phyloP scores from a whole-genome alignment of 306 rosid species.

The Nissolia schottii region DNA sequence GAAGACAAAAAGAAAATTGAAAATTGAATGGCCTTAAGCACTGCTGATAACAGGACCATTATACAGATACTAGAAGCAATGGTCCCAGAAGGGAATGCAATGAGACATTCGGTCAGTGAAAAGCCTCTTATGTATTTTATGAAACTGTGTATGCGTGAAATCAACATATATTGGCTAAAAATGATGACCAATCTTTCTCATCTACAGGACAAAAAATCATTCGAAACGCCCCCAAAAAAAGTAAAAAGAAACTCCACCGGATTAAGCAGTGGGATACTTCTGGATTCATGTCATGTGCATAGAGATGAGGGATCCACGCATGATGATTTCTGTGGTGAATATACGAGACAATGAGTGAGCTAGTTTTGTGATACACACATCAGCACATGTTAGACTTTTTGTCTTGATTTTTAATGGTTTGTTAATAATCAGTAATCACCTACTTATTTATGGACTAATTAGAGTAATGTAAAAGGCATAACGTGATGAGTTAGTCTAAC shows the following conservation, averaged over 20 bases:
- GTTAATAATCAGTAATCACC: not conserved
- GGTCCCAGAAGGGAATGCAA: conserved; percentile 20
- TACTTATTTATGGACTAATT: not conserved
- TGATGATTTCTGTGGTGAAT: conserved; percentile 5
- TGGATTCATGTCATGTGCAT: not conserved
- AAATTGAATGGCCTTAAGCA: not conserved
- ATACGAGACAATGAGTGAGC: not conserved
- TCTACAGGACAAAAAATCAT: not conserved
- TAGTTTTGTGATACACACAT: not conserved
- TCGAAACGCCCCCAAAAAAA: not conserved
- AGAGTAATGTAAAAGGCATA: not conserved
- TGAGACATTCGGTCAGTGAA: not conserved
- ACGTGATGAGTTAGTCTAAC: not conserved
- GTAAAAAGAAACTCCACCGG: not conserved
- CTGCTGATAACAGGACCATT: not conserved
- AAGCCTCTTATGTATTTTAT: not conserved
- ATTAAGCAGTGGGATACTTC: not conserved
- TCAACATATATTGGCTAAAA: not conserved
- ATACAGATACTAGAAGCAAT: conserved; percentile 3
- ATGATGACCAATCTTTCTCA: not conserved
- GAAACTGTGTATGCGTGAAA: not conserved
- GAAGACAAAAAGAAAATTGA: conserved; percentile 18
- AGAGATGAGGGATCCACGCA: not conserved
- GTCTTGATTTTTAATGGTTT: not conserved
- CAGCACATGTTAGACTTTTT: not conserved